Evolutionary conservation across 2,329 filamentous ascomycete genomes (phyloP).

Genomic region (Aspergillus sp.): DNA sequence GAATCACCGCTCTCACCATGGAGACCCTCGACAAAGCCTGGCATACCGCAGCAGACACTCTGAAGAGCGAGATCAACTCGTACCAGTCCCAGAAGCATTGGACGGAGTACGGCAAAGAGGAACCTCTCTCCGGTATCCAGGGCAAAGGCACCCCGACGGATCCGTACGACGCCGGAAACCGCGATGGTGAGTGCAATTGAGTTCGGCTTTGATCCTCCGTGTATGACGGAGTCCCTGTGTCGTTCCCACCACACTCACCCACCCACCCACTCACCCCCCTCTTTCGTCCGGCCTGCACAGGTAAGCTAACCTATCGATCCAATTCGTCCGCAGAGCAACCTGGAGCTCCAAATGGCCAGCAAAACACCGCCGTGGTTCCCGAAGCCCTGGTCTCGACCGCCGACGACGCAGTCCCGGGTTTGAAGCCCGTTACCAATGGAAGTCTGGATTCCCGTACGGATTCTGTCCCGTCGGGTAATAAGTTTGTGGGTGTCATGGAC

Average conservation of each 20-base stretch:
- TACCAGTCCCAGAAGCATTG: conserved; percentile 20
- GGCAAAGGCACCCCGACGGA: conserved; percentile 68
- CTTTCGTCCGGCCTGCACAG: not conserved
- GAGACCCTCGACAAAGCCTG: conserved; percentile 61
- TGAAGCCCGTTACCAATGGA: not conserved
- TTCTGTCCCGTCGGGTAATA: not conserved
- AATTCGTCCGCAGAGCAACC: conserved; percentile 27
- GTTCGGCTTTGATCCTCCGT: not conserved
- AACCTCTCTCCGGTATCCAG: conserved; percentile 70
- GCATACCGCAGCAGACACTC: conserved; percentile 47
- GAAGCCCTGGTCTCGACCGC: conserved; percentile 15
- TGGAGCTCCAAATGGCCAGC: conserved; percentile 18
- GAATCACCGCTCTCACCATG: conserved; percentile 46
- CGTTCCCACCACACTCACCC: not conserved
- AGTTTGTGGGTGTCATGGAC: not conserved
- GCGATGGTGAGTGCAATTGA: conserved; percentile 50
- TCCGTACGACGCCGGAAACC: conserved; percentile 77
- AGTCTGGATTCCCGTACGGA: not conserved
- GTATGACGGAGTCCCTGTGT: not conserved
- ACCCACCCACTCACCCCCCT: not conserved
- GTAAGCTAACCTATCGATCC: conserved; percentile 1
- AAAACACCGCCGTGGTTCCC: conserved; percentile 23
- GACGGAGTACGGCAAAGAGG: conserved; percentile 43
- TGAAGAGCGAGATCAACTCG: conserved; percentile 47
- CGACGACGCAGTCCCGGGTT: not conserved